These are phyloP conservation scores for Claviceps monticola DNA, from an alignment of 2,329 filamentous ascomycete genomes.

Conservation along the genomic window DNA sequence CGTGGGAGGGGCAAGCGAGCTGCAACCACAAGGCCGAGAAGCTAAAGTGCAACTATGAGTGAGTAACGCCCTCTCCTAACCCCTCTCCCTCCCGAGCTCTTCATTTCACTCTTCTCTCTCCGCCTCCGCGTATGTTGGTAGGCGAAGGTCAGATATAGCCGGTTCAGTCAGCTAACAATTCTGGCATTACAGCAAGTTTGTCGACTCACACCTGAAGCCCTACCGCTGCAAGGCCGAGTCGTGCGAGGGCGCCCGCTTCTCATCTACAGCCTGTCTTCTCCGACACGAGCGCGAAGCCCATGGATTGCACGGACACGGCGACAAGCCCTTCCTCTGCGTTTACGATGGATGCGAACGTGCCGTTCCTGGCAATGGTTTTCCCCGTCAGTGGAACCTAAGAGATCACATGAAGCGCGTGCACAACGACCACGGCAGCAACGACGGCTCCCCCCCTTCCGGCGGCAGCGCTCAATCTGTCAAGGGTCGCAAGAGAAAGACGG, in stretches of 20 bases:
- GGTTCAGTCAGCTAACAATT: no score
- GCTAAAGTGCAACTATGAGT: slow-evolving; percentile 99
- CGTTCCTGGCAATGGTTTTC: slow-evolving; percentile 73
- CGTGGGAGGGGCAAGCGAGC: slow-evolving; percentile 54
- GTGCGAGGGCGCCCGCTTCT: slow-evolving; percentile 80
- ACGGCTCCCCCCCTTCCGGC: slow-evolving; percentile 26
- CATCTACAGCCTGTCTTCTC: slow-evolving; percentile 85
- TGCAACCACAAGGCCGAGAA: slow-evolving; percentile 90
- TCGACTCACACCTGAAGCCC: slow-evolving; percentile 92
- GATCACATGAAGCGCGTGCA: slow-evolving; percentile 98
- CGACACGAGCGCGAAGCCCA: slow-evolving; percentile 93
- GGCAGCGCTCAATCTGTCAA: slow-evolving; percentile 24
- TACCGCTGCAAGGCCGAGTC: slow-evolving; percentile 82
- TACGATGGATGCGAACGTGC: slow-evolving; percentile 81
- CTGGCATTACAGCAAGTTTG: slow-evolving; percentile 59
- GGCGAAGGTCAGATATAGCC: no score
- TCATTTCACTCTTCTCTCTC: neutral
- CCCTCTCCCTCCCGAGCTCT: slow-evolving; percentile 6
- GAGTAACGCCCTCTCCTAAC: slow-evolving; percentile 26
- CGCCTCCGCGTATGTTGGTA: neutral
- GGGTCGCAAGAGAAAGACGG: slow-evolving; percentile 45
- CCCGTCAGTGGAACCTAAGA: slow-evolving; percentile 85
- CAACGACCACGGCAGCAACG: slow-evolving; percentile 39
- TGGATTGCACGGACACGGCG: slow-evolving; percentile 86
- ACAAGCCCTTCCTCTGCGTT: slow-evolving; percentile 81